Conservation (phyloP, 192 early-diverging fungal species). For the Coemansia sp. region DNA sequence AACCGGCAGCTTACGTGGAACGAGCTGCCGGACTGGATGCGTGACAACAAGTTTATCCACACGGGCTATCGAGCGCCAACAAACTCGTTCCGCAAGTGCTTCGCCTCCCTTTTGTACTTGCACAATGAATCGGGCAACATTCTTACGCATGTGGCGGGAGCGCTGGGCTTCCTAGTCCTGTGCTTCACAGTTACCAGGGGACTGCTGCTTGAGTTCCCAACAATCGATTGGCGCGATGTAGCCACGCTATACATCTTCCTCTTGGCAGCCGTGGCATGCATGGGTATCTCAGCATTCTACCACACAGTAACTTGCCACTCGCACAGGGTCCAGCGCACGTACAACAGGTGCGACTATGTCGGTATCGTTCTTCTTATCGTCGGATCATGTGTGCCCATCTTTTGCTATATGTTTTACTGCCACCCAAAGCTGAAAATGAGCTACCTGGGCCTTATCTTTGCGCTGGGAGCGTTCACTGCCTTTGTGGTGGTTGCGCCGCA, state of each 20-base stretch:
- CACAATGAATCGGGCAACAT: conserved; percentile 97
- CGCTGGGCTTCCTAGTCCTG: conserved; percentile 57
- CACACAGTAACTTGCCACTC: conserved; percentile 88
- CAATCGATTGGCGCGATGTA: conserved; percentile 62
- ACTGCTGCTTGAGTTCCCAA: conserved; percentile 48
- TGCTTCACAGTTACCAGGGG: conserved; percentile 53
- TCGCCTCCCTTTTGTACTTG: conserved; percentile 71
- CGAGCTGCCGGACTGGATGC: conserved; percentile 73
- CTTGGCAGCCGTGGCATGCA: conserved; percentile 70
- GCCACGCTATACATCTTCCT: conserved; percentile 74
- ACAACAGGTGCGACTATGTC: conserved; percentile 92
- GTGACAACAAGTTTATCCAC: conserved; percentile 79
- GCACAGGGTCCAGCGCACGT: conserved; percentile 56
- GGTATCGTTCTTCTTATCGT: conserved; percentile 85
- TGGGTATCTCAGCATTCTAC: conserved; percentile 75
- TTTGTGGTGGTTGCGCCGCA: conserved; percentile 59
- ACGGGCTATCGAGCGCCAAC: conserved; percentile 78
- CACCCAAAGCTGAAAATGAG: conserved; percentile 49
- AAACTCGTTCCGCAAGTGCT: conserved; percentile 72
- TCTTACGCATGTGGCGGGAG: conserved; percentile 80
- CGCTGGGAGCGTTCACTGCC: conserved; percentile 66
- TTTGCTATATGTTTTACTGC: conserved; percentile 65
- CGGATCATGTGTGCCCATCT: conserved; percentile 51
- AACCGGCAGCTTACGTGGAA: conserved; percentile 29
- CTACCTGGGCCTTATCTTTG: conserved; percentile 61